A percentile compares a stretch with the other conserved stretches of the same genome.
These are phyloP conservation scores for Adansonia rubrostipa DNA, from an alignment of 441 rosid genomes.

Conservation along the genomic window DNA sequence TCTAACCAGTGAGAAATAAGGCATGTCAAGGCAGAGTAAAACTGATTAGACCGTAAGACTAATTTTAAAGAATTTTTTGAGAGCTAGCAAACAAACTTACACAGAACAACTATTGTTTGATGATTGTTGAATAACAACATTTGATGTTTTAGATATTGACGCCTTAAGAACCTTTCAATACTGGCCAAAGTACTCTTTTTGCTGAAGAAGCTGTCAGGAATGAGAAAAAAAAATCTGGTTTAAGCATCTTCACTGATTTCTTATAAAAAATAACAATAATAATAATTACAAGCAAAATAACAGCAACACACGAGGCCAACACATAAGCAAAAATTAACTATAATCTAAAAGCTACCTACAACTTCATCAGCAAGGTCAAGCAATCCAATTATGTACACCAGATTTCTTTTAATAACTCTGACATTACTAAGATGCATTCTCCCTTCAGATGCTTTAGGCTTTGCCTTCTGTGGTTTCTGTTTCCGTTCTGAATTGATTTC, in stretches of 20 bases:
- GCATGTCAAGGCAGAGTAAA: not conserved
- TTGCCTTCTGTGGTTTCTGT: constrained; percentile 53
- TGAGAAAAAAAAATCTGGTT: not conserved
- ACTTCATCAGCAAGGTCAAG: constrained; percentile 66
- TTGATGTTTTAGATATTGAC: constrained; percentile 73
- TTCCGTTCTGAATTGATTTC: constrained; percentile 55
- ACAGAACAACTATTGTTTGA: constrained; percentile 78
- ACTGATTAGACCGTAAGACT: not conserved
- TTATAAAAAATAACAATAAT: no score
- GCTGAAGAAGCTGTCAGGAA: constrained; percentile 52
- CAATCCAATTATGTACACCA: constrained; percentile 64
- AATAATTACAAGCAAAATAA: not conserved
- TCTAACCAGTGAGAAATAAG: constrained; percentile 29
- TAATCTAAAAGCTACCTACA: constrained; percentile 30
- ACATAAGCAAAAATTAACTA: not conserved
- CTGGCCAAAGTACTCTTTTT: constrained; percentile 73
- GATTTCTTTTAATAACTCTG: constrained; percentile 59
- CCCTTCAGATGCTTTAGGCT: constrained; percentile 57
- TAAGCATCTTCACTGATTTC: not conserved
- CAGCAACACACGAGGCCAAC: not conserved
- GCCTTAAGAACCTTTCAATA: constrained; percentile 85
- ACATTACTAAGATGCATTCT: constrained; percentile 54
- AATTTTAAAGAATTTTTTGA: not conserved
- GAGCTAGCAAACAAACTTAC: constrained; percentile 39
- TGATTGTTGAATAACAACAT: constrained; percentile 72